Conservation (phyloP, 2,329 filamentous ascomycete genomes). For the Penicillium psychrosexuale region DNA sequence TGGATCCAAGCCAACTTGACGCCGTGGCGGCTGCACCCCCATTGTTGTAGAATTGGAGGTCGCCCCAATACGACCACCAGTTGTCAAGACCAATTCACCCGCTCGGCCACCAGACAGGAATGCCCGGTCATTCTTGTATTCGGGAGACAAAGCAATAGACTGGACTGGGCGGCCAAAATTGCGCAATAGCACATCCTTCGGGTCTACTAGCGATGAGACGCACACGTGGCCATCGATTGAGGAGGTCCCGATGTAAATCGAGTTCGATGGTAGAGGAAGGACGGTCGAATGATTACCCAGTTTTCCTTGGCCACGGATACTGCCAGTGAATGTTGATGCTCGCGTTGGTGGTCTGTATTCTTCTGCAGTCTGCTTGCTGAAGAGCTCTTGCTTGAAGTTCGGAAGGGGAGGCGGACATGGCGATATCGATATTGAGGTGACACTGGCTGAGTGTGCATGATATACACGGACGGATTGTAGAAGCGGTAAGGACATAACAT, state of each 20-base stretch:
- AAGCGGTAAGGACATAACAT: conserved; percentile 78
- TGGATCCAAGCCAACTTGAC: conserved; percentile 84
- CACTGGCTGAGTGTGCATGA: conserved; percentile 86
- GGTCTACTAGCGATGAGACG: conserved; percentile 78
- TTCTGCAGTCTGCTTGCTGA: conserved; percentile 33
- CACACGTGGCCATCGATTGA: conserved; percentile 97
- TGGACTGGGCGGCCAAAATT: conserved; percentile 94
- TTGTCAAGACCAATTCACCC: conserved; percentile 81
- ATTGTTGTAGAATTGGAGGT: conserved; percentile 83
- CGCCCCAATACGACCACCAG: conserved; percentile 72
- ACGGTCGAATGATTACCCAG: conserved; percentile 41
- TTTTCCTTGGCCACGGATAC: conserved; percentile 31
- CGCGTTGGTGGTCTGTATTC: conserved; percentile 23
- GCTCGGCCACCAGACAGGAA: conserved; percentile 90
- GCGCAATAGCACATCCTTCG: conserved; percentile 83
- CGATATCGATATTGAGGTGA: conserved; percentile 86
- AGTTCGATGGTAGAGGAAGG: conserved; percentile 75
- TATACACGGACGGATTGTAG: conserved; percentile 82
- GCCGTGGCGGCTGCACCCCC: conserved; percentile 71
- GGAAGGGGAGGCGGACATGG: conserved; percentile 68
- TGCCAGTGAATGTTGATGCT: conserved; percentile 25
- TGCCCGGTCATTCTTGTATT: conserved; percentile 82
- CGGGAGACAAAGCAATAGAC: conserved; percentile 87
- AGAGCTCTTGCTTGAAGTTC: conserved; percentile 38
- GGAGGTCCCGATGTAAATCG: conserved; percentile 88